Evolutionary conservation across 2,329 filamentous ascomycete genomes (phyloP).

Genomic region (Aotearoamyces nothofagi): DNA sequence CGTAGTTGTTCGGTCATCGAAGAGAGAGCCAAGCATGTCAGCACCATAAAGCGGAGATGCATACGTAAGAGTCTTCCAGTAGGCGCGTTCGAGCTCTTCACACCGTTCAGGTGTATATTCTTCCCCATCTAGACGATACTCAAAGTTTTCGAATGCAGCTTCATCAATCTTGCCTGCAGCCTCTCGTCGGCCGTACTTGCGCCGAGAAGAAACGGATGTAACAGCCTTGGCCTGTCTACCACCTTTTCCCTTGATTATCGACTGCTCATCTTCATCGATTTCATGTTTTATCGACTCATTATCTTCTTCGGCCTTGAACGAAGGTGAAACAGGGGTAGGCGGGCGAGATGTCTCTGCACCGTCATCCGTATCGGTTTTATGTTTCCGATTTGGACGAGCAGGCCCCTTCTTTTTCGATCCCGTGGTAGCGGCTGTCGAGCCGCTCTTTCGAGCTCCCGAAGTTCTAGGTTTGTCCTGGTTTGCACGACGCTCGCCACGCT

Average conservation of each 20-base stretch:
- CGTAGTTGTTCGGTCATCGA: constrained; percentile 65
- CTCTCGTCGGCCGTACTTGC: constrained; percentile 74
- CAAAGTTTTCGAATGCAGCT: constrained; percentile 76
- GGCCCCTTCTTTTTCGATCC: constrained; percentile 9
- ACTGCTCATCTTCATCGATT: constrained; percentile 28
- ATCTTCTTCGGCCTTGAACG: constrained; percentile 21
- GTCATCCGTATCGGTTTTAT: constrained; percentile 8
- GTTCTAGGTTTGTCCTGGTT: constrained; percentile 20
- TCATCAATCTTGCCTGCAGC: constrained; percentile 72
- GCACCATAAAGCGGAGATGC: constrained; percentile 91
- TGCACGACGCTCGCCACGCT: constrained; percentile 65
- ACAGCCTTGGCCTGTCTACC: constrained; percentile 31
- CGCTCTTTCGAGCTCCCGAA: constrained; percentile 10
- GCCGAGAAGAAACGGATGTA: constrained; percentile 65
- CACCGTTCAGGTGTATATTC: constrained; percentile 87
- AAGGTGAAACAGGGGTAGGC: constrained; percentile 37
- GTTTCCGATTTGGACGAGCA: constrained; percentile 10
- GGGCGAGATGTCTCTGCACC: constrained; percentile 25
- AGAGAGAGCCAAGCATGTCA: constrained; percentile 90
- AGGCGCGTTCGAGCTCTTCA: constrained; percentile 83
- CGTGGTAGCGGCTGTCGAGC: constrained; percentile 7
- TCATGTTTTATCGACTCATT: constrained; percentile 18
- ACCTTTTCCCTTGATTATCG: constrained; percentile 30
- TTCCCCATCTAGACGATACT: constrained; percentile 73
- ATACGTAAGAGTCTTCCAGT: constrained; percentile 96